Percentiles rank a stretch among this genome's conserved stretches.
Evolutionary conservation across 2,329 filamentous ascomycete species (phyloP).

Genomic region (Xylariaceae sp.): DNA sequence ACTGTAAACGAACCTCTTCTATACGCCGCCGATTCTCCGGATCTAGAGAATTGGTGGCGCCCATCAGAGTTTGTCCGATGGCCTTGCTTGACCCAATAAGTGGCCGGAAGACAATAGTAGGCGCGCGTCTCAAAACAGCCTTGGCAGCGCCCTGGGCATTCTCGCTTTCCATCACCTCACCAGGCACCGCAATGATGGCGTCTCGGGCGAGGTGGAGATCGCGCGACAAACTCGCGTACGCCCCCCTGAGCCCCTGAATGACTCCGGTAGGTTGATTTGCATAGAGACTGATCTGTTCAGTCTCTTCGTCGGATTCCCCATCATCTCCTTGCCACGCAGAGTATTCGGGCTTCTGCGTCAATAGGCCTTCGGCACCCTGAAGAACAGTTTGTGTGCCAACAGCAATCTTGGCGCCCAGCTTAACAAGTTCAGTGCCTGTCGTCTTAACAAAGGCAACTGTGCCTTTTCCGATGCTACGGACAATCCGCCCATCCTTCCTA

Average conservation of each 20-base stretch:
- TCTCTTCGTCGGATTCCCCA: constrained; percentile 57
- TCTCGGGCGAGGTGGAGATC: constrained; percentile 84
- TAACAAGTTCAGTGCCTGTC: constrained; percentile 89
- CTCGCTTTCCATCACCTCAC: constrained; percentile 80
- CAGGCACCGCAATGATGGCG: constrained; percentile 90
- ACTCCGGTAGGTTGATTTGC: constrained; percentile 91
- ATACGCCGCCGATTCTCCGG: constrained; percentile 72
- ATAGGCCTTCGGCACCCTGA: constrained; percentile 78
- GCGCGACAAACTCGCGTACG: constrained; percentile 74
- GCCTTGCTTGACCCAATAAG: constrained; percentile 87
- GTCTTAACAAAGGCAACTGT: constrained; percentile 85
- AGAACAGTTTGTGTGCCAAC: constrained; percentile 93
- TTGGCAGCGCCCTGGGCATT: constrained; percentile 74
- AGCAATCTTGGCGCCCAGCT: constrained; percentile 87
- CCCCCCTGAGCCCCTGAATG: constrained; percentile 76
- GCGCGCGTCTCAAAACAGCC: constrained; percentile 73
- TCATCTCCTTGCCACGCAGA: constrained; percentile 54
- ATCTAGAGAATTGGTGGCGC: constrained; percentile 88
- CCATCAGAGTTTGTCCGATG: constrained; percentile 81
- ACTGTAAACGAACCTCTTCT: constrained; percentile 71
- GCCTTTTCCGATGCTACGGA: constrained; percentile 88
- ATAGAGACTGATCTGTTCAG: constrained; percentile 80
- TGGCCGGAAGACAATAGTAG: constrained; percentile 88
- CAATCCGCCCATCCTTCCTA: constrained; percentile 84
- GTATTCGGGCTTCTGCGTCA: constrained; percentile 44